phyloP scores from a whole-genome alignment of 192 early-diverging fungal genomes.

The Geranomyces michiganensis region DNA sequence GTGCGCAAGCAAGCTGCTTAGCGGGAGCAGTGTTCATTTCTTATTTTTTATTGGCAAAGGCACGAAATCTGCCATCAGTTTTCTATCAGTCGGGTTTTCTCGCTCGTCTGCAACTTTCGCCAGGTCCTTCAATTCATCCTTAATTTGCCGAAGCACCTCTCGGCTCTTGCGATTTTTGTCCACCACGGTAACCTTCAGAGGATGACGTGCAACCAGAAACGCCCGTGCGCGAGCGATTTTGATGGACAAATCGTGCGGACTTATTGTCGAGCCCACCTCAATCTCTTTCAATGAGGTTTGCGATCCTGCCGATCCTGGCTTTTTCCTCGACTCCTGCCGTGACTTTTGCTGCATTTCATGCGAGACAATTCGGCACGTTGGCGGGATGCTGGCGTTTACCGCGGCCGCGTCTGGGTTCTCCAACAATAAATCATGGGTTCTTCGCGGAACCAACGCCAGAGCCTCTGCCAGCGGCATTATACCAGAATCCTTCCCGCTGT shows the following conservation, averaged over 20 bases:
- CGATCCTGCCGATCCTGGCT: not conserved
- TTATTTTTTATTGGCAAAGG: too few species aligned
- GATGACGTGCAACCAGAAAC: slow-evolving; percentile 9
- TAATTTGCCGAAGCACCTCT: slow-evolving; percentile 6
- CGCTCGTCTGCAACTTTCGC: not conserved
- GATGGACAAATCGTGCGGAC: slow-evolving; percentile 27
- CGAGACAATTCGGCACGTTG: slow-evolving; percentile 8
- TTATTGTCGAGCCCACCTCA: slow-evolving; percentile 25
- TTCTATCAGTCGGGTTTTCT: not conserved
- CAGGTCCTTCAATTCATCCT: not conserved
- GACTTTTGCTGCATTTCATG: slow-evolving; percentile 11
- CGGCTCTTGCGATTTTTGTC: slow-evolving; percentile 15
- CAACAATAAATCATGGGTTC: slow-evolving; percentile 1
- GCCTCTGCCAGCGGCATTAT: slow-evolving; percentile 3
- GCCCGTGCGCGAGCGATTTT: slow-evolving; percentile 21
- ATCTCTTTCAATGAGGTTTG: slow-evolving; percentile 18
- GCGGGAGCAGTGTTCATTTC: too few species aligned
- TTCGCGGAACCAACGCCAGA: not conserved
- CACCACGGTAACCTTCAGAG: slow-evolving; percentile 16
- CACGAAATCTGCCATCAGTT: too few species aligned
- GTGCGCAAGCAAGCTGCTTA: too few species aligned
- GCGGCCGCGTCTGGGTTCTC: not conserved
- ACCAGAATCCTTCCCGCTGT: not conserved
- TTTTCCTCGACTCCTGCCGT: not conserved
- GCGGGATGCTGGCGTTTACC: not conserved